A percentile compares a stretch with the other conserved stretches of the same genome.
Conservation (phyloP, 208 protist species). For the Leishmania braziliensis region DNA sequence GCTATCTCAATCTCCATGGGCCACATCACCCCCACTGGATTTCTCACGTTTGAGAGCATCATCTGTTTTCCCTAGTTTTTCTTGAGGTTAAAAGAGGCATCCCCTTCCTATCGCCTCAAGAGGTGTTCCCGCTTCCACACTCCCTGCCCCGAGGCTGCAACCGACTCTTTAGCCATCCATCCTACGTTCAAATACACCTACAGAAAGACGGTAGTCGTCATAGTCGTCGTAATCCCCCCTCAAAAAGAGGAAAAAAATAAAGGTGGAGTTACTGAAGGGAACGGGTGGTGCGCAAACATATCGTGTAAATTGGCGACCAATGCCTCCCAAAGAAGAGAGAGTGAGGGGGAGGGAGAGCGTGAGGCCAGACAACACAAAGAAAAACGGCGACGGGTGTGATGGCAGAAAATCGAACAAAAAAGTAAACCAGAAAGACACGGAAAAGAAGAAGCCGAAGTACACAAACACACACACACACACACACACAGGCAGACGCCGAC, state of each 20-base stretch:
- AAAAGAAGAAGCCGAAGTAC: constrained; percentile 2
- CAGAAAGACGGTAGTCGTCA: neutral
- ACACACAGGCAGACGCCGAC: neutral
- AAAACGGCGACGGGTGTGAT: neutral
- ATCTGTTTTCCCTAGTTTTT: neutral
- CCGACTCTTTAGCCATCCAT: neutral
- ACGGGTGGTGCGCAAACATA: neutral
- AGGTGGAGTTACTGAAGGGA: neutral
- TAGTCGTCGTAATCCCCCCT: neutral
- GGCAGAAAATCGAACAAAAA: no score
- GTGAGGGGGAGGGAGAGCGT: neutral
- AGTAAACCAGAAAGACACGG: no score
- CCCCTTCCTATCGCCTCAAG: neutral
- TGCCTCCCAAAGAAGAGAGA: neutral
- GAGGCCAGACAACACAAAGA: neutral
- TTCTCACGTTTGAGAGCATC: neutral
- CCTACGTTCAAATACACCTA: neutral
- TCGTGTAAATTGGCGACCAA: neutral
- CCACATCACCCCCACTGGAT: neutral
- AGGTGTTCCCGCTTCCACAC: neutral
- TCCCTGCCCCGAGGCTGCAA: neutral
- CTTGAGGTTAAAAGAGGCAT: neutral
- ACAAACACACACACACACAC: neutral
- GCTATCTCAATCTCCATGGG: neutral
- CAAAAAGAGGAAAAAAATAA: neutral